Base-by-base conservation (phyloP, 1,284 basidiomycete genomes). In the Leccinum subspadiceum region DNA sequence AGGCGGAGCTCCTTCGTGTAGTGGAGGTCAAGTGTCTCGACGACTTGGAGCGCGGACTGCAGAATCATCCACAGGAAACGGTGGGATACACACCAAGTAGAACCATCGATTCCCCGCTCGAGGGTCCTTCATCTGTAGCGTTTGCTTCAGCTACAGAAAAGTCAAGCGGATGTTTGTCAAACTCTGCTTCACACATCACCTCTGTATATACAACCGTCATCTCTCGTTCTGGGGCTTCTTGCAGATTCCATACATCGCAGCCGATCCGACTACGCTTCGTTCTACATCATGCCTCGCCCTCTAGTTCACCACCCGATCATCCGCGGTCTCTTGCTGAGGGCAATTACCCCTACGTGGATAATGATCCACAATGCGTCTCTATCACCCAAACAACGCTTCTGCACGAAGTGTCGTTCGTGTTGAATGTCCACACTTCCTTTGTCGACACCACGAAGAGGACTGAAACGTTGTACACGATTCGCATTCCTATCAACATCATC, bases 321-420 rank as follows among this genome's bases (percentile, higher is more conserved):
- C 74, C 76, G 7, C 69, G 70, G 29, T 74, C 78, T 62, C 67
- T 81, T 22, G 73, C 77, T 0, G 71, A 75, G n/a, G 70, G 68
- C 33, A 84, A 83, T 17, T 75, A 77, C 26, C 76, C 75, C 35
- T 76, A 79, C 50, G 72, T 77, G 59, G 83, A 86, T 50, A 78
- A 75, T 60, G 85, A 85, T 62, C 78, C 82, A 31, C 85, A 88
- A 61, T 87, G 85, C 65, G 79, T 84, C 6, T 82, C 86, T n/a
- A 89, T 92, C 68, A 86, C 89, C 1, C 91, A 93, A 71, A 73
- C 79, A 12, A 91, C 90, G 0, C 77, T 93, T 26, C 74, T 93
- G 46, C 91, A 92, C 69, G 77, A 80, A 20, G 82, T 92, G 17
- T 80, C 84, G 8, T 93, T 92, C 72, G 77, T 80, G 44, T 76